A percentile compares a stretch with the other conserved stretches of the same genome.
phyloP scores from a whole-genome alignment of 2,329 filamentous ascomycete species.

The Sporothrix brasiliensis region DNA sequence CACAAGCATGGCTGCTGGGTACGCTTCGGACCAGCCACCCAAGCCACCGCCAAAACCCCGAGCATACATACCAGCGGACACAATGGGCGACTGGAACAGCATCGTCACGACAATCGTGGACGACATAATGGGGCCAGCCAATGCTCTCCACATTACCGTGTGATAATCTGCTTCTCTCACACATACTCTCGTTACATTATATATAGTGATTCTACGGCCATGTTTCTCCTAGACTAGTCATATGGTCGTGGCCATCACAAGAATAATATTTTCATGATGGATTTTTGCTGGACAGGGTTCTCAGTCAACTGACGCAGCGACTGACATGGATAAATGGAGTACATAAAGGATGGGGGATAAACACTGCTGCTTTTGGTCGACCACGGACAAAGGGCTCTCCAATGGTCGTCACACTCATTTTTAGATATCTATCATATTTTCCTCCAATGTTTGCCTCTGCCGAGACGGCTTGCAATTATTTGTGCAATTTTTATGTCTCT shows the following conservation, averaged over 20 bases:
- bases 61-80: neutral
- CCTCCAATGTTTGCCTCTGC: constrained; percentile 1
- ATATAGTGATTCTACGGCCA: neutral
- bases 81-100: constrained; percentile 31
- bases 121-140: constrained; percentile 22
- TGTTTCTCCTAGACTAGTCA: neutral
- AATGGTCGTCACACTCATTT: neutral
- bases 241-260: neutral
- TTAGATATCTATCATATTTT: neutral
- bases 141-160: constrained; percentile 17
- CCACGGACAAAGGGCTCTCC: neutral
- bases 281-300: constrained; percentile 21
- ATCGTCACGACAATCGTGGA: constrained; percentile 34
- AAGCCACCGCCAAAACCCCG: constrained; percentile 18
- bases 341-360: neutral
- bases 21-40: neutral
- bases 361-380: neutral
- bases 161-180: neutral
- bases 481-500: neutral
- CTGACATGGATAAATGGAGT: neutral
- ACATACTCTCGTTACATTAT: neutral
- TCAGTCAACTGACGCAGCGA: neutral
- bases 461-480: neutral
- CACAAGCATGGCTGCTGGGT: neutral
- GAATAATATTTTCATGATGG: neutral